phyloP scores from a whole-genome alignment of 2,329 filamentous ascomycete genomes.

The Pleurostoma richardsiae region DNA sequence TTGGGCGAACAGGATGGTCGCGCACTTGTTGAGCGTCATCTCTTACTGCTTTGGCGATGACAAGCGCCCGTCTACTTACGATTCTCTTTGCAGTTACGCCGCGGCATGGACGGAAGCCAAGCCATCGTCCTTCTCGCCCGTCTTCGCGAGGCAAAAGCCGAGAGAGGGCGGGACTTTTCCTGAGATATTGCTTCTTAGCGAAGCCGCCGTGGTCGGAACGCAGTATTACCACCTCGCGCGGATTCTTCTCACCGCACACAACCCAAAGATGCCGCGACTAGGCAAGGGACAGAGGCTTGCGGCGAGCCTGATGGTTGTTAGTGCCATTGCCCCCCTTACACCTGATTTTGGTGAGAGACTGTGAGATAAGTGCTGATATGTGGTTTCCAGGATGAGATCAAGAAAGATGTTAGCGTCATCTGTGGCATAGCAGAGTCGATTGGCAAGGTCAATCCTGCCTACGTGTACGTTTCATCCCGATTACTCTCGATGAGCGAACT shows the following conservation, averaged over 20 bases:
- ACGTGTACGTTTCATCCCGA: slow-evolving; percentile 5
- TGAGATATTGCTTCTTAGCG: slow-evolving; percentile 17
- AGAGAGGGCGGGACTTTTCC: slow-evolving; percentile 11
- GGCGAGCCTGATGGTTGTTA: slow-evolving; percentile 1
- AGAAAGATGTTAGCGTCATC: slow-evolving; percentile 16
- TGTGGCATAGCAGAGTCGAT: slow-evolving; percentile 17
- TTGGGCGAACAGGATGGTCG: slow-evolving; percentile 15
- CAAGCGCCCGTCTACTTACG: slow-evolving; percentile 11
- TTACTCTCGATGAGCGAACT: too few species aligned
- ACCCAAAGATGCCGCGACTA: slow-evolving; percentile 16
- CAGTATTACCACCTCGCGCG: slow-evolving; percentile 20
- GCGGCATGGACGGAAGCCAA: slow-evolving; percentile 15
- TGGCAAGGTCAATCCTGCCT: slow-evolving; percentile 12
- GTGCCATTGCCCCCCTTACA: too few species aligned
- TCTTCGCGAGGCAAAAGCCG: slow-evolving; percentile 9
- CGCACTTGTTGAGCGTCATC: slow-evolving; percentile 15
- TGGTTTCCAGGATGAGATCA: slow-evolving; percentile 10
- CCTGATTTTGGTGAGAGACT: too few species aligned
- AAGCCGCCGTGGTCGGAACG: slow-evolving; percentile 14
- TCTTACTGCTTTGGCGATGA: slow-evolving; percentile 17
- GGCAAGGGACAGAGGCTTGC: slow-evolving; percentile 10
- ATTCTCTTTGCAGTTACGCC: slow-evolving; percentile 11
- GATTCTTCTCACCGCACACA: slow-evolving; percentile 17
- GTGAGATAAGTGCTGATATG: too few species aligned
- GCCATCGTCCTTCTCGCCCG: slow-evolving; percentile 16